Base-by-base conservation (phyloP, 768 basidiomycete species). In the Boletus tomentosulus region DNA sequence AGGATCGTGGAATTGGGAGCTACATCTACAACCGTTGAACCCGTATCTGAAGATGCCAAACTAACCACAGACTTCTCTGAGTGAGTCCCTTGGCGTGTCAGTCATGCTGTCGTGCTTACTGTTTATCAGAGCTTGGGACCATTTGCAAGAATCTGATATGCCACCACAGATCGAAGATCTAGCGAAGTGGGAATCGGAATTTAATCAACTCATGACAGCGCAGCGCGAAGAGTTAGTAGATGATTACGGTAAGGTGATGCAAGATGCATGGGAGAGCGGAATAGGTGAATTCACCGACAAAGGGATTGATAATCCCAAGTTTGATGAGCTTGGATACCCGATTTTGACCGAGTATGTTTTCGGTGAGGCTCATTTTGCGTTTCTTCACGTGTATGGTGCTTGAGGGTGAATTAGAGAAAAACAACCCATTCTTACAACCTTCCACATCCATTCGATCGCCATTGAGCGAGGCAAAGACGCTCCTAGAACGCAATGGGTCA, bases 161-260 rank as follows among this genome's bases (percentile, higher is more conserved):
- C 79, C 83, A 3, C 81, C 84, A 1, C 75, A 80, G 5, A 63
- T 74, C 24, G 85, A 83, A 65, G 86, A 89, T 54, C 66, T 89
- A 51, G 81, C 83, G 1, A 85, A 84, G 67, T 92, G 89, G 89
- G 91, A 92, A 68, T 80, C 87, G 6, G 84, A 92, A 66, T 87
- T 92, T 57, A 85, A 86, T 64, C 84, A 90, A 55, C 71, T 90
- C 39, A 88, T 92, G 87, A 77, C 76, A 33, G 66, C 78, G 9
- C 77, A 85, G 54, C 80, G 86, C 30, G 84, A 88, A 22, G 84
- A 85, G 30, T 67, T 82, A 1, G 82, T 85, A n/a, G 68, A 74
- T 51, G 87, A 87, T 63, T 84, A 83, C 46, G 82, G 83, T 15
- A 68, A 71, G 3, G 71, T 69, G 19, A 86, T 89, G 80, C 79